A percentile compares a stretch with the other conserved stretches of the same genome.
These are phyloP conservation scores for Candida wancherniae DNA, from an alignment of 805 yeast genomes.

Conservation along the genomic window DNA sequence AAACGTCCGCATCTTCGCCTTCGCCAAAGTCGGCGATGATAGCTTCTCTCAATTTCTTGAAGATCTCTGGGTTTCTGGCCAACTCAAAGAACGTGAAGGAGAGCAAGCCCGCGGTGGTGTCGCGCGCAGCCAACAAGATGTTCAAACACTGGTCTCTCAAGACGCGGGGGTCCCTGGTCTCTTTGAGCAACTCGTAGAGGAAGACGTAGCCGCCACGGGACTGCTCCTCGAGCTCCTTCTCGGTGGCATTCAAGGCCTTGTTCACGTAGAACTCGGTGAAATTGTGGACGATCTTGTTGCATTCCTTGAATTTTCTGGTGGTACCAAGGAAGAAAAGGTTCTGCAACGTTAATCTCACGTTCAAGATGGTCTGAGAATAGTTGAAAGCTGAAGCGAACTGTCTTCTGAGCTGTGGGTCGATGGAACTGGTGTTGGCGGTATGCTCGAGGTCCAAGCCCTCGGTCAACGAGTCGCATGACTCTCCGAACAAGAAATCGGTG, in stretches of 20 bases:
- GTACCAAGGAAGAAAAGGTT: conserved; percentile 12
- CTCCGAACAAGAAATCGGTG: conserved; percentile 17
- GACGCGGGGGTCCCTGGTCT: conserved; percentile 42
- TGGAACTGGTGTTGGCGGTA: not conserved
- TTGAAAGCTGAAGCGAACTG: conserved; percentile 15
- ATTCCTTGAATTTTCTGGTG: conserved; percentile 8
- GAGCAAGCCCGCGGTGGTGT: conserved; percentile 50
- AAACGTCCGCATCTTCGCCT: conserved; percentile 30
- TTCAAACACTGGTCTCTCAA: conserved; percentile 49
- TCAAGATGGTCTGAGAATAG: conserved; percentile 12
- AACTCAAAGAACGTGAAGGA: conserved; percentile 44
- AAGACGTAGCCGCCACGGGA: conserved; percentile 41
- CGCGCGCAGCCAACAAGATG: conserved; percentile 51
- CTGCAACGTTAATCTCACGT: conserved; percentile 11
- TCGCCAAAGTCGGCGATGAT: conserved; percentile 29
- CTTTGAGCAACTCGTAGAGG: conserved; percentile 44
- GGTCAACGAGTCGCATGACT: conserved; percentile 13
- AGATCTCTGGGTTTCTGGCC: conserved; percentile 38
- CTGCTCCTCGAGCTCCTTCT: conserved; percentile 25
- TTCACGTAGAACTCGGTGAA: conserved; percentile 32
- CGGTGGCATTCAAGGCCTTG: conserved; percentile 30
- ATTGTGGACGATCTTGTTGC: conserved; percentile 13
- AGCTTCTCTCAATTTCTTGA: conserved; percentile 33
- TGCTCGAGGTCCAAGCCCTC: conserved; percentile 12
- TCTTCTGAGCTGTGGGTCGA: conserved; percentile 9